Conservation (phyloP, 2,329 filamentous ascomycete genomes). For the Ophiocordyceps camponoti-floridani region DNA sequence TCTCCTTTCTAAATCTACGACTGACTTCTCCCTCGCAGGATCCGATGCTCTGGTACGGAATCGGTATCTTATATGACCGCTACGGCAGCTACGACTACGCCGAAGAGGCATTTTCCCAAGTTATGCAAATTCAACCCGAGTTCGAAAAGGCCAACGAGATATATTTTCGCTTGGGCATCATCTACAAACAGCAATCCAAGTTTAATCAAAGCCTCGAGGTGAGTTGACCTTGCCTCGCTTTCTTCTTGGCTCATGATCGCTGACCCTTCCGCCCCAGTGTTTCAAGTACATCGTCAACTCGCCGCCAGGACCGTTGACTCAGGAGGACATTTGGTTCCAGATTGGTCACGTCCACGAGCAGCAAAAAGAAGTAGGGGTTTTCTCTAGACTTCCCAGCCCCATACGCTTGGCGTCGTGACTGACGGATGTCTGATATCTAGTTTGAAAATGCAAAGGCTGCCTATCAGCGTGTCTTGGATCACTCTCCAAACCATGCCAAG, state of each 20-base stretch:
- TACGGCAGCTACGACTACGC: slow-evolving; percentile 95
- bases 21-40: slow-evolving; percentile 35
- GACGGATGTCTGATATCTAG: slow-evolving; percentile 24
- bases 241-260: neutral
- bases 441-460: slow-evolving; percentile 86
- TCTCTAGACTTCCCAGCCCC: neutral
- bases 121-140: slow-evolving; percentile 95
- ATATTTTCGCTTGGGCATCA: slow-evolving; percentile 96
- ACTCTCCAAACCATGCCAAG: slow-evolving; percentile 92
- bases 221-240: slow-evolving; percentile 11
- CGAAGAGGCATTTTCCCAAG: slow-evolving; percentile 93
- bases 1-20: neutral
- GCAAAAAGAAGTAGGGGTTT: slow-evolving; percentile 72
- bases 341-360: slow-evolving; percentile 98
- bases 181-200: slow-evolving; percentile 97
- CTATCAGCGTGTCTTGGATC: slow-evolving; percentile 82
- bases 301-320: slow-evolving; percentile 77
- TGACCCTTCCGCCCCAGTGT: slow-evolving; percentile 39
- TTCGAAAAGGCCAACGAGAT: slow-evolving; percentile 99
- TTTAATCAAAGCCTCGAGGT: slow-evolving; percentile 85
- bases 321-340: slow-evolving; percentile 99
- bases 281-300: slow-evolving; percentile 96
- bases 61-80: slow-evolving; percentile 90
- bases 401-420: neutral
- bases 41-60: slow-evolving; percentile 96